Percentiles rank a stretch among this genome's conserved stretches.
Evolutionary conservation across 306 rosid genomes (phyloP).

Genomic region (Sicyos baderoa): DNA sequence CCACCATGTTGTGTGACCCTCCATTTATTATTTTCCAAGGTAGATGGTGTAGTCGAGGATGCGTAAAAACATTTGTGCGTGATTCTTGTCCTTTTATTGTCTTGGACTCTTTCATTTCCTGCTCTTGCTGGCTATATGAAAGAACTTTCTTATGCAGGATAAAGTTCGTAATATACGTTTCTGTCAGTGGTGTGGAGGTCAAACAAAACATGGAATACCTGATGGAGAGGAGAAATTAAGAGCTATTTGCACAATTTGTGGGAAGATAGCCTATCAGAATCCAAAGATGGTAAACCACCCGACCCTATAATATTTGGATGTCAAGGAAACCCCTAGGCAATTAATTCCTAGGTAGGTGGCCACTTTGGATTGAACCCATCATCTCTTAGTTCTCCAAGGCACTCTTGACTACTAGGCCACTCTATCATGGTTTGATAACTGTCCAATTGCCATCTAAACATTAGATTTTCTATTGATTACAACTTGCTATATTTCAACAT

Average conservation of each 20-base stretch:
- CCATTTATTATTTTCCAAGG: background rate
- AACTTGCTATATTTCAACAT: background rate
- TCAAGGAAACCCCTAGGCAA: no score
- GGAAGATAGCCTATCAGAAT: slow-evolving; percentile 69
- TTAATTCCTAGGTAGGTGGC: no score
- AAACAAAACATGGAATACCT: slow-evolving; percentile 63
- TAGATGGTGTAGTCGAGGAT: background rate
- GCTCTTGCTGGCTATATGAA: background rate
- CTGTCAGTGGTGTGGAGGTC: slow-evolving; percentile 81
- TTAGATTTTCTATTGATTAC: slow-evolving; percentile 3
- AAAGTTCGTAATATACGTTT: slow-evolving; percentile 44
- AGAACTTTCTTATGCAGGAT: slow-evolving; percentile 35
- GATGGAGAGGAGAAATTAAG: slow-evolving; percentile 69
- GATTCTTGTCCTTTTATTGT: background rate
- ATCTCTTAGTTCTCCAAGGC: no score
- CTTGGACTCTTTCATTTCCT: background rate
- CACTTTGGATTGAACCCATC: no score
- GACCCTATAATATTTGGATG: no score
- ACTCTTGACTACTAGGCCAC: no score
- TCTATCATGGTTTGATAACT: background rate
- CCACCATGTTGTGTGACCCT: background rate
- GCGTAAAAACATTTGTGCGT: background rate
- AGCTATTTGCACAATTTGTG: slow-evolving; percentile 80
- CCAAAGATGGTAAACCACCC: slow-evolving; percentile 67
- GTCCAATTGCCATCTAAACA: slow-evolving; percentile 1